phyloP scores from a whole-genome alignment of 345 rosid species.

The Syzygium jambos region DNA sequence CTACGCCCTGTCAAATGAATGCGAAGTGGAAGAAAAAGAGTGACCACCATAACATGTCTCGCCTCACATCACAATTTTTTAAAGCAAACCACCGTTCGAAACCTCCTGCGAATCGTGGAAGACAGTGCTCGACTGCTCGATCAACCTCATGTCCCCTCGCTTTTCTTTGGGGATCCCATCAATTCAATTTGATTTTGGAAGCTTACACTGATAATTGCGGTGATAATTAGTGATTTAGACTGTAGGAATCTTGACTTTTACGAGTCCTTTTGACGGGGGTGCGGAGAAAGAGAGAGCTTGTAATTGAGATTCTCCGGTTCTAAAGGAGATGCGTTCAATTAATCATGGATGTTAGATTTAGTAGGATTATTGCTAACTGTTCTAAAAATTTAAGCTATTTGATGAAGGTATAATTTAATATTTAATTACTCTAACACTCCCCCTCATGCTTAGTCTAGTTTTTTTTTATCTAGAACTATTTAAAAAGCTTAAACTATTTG shows the following conservation, averaged over 20 bases:
- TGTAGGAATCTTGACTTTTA: not conserved
- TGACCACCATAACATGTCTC: not conserved
- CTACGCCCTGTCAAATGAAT: not conserved
- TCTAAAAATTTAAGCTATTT: too few species aligned
- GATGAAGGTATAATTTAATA: too few species aligned
- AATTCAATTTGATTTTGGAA: not conserved
- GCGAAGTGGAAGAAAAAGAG: not conserved
- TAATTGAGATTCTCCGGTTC: not conserved
- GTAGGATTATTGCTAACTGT: fast-evolving
- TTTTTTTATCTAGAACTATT: too few species aligned
- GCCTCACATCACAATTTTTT: not conserved
- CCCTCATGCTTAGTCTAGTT: too few species aligned
- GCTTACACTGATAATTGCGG: not conserved
- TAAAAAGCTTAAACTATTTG: too few species aligned
- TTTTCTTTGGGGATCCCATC: not conserved
- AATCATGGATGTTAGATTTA: not conserved
- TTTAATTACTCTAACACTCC: too few species aligned
- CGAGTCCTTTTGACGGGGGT: not conserved
- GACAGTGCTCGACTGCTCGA: not conserved
- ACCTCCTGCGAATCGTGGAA: not conserved
- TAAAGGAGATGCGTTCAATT: not conserved
- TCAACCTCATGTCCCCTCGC: not conserved
- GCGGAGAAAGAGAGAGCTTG: not conserved
- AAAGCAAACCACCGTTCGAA: not conserved
- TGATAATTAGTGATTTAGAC: not conserved